A percentile compares a stretch with the other conserved stretches of the same genome.
Evolutionary conservation across 805 yeast genomes (phyloP).

Genomic region (Pichia heedii): DNA sequence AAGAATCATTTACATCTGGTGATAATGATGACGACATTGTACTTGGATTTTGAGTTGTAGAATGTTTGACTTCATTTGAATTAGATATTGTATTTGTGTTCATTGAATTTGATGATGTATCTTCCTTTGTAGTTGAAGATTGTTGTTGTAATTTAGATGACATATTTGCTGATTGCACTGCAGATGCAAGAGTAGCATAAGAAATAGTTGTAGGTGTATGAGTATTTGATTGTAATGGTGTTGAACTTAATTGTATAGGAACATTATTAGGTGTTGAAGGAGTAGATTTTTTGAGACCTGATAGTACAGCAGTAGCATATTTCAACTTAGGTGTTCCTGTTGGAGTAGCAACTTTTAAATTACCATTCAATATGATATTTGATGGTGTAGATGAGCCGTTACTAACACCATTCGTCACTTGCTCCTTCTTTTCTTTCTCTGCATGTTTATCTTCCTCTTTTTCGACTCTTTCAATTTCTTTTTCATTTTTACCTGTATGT

Average conservation of each 20-base stretch:
- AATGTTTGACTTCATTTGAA: background rate
- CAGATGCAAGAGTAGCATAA: conserved; percentile 10
- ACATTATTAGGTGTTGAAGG: background rate
- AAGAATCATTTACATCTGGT: background rate
- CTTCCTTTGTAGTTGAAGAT: background rate
- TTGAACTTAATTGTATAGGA: background rate
- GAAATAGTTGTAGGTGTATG: conserved; percentile 4
- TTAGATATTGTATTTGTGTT: background rate
- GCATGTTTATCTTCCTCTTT: background rate
- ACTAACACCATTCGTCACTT: conserved; percentile 3
- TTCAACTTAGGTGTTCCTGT: conserved; percentile 33
- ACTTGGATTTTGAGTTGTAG: no score
- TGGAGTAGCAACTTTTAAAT: conserved; percentile 22
- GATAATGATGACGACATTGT: no score
- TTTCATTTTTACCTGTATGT: conserved; percentile 2
- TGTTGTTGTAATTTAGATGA: no score
- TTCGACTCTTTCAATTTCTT: background rate
- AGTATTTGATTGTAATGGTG: conserved; percentile 3
- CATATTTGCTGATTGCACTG: conserved; percentile 2
- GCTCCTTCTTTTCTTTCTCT: background rate
- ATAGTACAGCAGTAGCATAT: conserved; percentile 25
- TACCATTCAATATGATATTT: conserved; percentile 7
- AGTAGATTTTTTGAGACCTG: conserved; percentile 16
- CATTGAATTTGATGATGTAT: background rate
- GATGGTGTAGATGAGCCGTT: conserved; percentile 7